These are phyloP conservation scores for Lecanicillium sp. DNA, from an alignment of 2,329 filamentous ascomycete species.

Conservation along the genomic window DNA sequence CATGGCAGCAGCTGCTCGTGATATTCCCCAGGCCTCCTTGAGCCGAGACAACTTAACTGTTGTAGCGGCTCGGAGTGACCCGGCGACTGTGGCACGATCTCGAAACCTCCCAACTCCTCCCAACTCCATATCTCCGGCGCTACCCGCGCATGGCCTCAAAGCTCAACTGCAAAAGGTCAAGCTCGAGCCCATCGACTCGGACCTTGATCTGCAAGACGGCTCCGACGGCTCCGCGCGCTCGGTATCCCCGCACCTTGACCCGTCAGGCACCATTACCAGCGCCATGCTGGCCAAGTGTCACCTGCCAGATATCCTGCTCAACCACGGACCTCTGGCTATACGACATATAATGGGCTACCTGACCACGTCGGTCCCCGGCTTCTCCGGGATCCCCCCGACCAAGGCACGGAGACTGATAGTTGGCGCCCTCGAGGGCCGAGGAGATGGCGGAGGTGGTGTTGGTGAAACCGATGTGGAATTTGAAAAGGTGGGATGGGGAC, in stretches of 20 bases:
- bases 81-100: conserved; percentile 51
- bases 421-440: conserved; percentile 78
- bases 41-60: conserved; percentile 64
- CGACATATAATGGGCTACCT: conserved; percentile 93
- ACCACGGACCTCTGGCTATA: conserved; percentile 86
- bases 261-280: conserved; percentile 75
- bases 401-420: conserved; percentile 90
- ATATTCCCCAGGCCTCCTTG: conserved; percentile 54
- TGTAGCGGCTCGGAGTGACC: conserved; percentile 60
- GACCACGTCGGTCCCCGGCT: conserved; percentile 87
- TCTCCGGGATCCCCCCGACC: conserved; percentile 77
- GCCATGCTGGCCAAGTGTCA: conserved; percentile 81
- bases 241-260: conserved; percentile 53
- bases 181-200: conserved; percentile 68
- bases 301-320: conserved; percentile 81
- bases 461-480: conserved; percentile 69
- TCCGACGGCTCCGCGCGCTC: conserved; percentile 22
- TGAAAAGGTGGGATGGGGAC: conserved; percentile 94
- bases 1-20: conserved; percentile 60
- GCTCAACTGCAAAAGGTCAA: conserved; percentile 53
- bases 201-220: conserved; percentile 73
- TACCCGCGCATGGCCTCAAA: conserved; percentile 75
- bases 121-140: conserved; percentile 85
- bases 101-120: conserved; percentile 79
- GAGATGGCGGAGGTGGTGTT: conserved; percentile 51